These are phyloP conservation scores for Solanum hybrid DNA, from an alignment of 305 asterid genomes.

Conservation along the genomic window DNA sequence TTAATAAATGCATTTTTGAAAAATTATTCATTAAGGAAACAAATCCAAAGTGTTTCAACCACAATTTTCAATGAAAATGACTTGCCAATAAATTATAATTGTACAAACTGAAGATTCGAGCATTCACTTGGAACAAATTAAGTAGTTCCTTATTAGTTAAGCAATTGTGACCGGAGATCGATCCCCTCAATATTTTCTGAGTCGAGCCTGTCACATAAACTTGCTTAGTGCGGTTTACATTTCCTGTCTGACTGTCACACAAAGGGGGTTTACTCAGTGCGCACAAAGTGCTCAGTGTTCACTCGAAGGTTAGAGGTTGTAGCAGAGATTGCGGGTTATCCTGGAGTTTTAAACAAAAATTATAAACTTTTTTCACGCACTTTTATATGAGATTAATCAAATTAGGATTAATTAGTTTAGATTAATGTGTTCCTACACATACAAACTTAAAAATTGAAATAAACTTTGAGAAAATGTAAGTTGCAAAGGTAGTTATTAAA, in stretches of 20 bases:
- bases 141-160: neutral
- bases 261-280: neutral
- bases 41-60: neutral
- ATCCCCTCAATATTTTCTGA: neutral
- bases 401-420: neutral
- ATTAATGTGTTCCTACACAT: neutral
- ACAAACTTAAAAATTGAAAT: neutral
- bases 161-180: neutral
- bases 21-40: neutral
- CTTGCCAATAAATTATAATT: neutral
- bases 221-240: neutral
- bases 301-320: neutral
- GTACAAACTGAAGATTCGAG: neutral
- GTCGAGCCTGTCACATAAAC: neutral
- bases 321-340: no score
- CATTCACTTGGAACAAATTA: neutral
- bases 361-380: neutral
- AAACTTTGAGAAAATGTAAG: neutral
- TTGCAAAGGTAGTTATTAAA: neutral
- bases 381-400: neutral
- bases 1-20: neutral
- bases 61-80: neutral
- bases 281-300: neutral
- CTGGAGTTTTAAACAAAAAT: neutral
- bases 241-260: no score